A percentile compares a stretch with the other conserved stretches of the same genome.
Conservation (phyloP, 352 stramenopile species). For the Phytophthora europaea region DNA sequence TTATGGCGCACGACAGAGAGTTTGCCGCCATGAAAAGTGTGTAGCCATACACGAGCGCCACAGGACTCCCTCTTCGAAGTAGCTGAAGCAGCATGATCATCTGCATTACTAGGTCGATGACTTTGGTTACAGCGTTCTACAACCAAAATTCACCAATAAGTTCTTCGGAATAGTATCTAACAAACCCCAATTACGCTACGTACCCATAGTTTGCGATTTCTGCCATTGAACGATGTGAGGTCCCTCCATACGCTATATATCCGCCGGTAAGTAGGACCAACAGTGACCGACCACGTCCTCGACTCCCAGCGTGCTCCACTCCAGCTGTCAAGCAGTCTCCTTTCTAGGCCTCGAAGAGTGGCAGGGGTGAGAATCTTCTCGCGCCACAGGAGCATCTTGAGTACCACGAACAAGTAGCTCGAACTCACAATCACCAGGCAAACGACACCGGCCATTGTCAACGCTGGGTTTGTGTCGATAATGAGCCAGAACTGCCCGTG, state of each 20-base stretch:
- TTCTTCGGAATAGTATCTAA: background rate
- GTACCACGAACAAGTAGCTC: slow-evolving; percentile 22
- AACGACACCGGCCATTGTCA: slow-evolving; percentile 1
- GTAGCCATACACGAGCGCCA: slow-evolving; percentile 16
- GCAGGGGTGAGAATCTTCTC: slow-evolving; percentile 12
- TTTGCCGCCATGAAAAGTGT: slow-evolving; percentile 28
- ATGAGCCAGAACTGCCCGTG: slow-evolving; percentile 39
- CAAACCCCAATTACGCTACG: background rate
- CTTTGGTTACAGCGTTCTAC: slow-evolving; percentile 30
- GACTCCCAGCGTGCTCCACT: background rate
- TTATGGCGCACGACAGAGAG: slow-evolving; percentile 22
- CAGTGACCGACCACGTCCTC: slow-evolving; percentile 6
- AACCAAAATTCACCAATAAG: background rate
- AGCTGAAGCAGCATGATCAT: slow-evolving; percentile 23
- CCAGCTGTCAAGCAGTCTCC: slow-evolving; percentile 12
- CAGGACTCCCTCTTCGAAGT: slow-evolving; percentile 18
- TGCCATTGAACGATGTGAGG: slow-evolving; percentile 30
- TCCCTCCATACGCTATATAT: slow-evolving; percentile 15
- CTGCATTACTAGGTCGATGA: slow-evolving; percentile 28
- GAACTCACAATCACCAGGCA: slow-evolving; percentile 8
- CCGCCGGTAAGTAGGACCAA: slow-evolving; percentile 6
- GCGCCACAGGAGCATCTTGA: slow-evolving; percentile 30
- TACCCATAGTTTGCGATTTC: slow-evolving; percentile 35
- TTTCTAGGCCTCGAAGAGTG: slow-evolving; percentile 5
- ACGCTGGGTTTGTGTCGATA: slow-evolving; percentile 5